phyloP scores from a whole-genome alignment of 202 grass and related monocot genomes.

The Hordeum pubiflorum region DNA sequence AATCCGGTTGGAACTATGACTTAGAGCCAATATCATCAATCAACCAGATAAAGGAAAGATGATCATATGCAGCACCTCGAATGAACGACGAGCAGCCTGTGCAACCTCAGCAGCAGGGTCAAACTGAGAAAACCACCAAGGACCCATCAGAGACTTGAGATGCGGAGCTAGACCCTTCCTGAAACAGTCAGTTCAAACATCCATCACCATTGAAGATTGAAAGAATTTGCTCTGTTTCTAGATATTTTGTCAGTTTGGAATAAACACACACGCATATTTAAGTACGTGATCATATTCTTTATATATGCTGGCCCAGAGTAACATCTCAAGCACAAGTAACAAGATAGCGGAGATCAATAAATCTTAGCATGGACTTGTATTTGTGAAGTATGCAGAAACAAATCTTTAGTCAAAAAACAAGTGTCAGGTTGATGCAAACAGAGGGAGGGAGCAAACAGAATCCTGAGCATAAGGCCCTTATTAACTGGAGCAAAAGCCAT shows the following conservation, averaged over 20 bases:
- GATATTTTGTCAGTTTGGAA: background rate
- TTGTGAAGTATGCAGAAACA: background rate
- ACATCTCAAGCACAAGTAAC: background rate
- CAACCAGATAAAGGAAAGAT: slow-evolving; percentile 24
- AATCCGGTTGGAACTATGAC: background rate
- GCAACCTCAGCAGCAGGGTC: slow-evolving; percentile 86
- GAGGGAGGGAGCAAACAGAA: background rate
- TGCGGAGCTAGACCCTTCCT: slow-evolving; percentile 92
- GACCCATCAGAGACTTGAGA: slow-evolving; percentile 89
- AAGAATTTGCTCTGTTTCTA: background rate
- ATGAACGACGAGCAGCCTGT: slow-evolving; percentile 73
- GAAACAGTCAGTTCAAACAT: slow-evolving; percentile 24
- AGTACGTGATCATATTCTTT: background rate
- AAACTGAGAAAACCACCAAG: slow-evolving; percentile 99
- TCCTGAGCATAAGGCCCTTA: background rate
- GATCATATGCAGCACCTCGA: slow-evolving; percentile 62
- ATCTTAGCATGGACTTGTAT: background rate
- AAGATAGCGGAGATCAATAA: background rate
- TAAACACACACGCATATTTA: background rate
- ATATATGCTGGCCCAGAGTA: background rate
- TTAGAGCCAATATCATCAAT: slow-evolving; percentile 12
- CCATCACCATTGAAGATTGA: background rate
- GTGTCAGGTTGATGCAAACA: background rate
- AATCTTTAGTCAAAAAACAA: background rate
- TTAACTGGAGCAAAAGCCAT: slow-evolving; percentile 1